Base-by-base conservation (phyloP, 2,329 filamentous ascomycete genomes). In the Penicillium hordei region DNA sequence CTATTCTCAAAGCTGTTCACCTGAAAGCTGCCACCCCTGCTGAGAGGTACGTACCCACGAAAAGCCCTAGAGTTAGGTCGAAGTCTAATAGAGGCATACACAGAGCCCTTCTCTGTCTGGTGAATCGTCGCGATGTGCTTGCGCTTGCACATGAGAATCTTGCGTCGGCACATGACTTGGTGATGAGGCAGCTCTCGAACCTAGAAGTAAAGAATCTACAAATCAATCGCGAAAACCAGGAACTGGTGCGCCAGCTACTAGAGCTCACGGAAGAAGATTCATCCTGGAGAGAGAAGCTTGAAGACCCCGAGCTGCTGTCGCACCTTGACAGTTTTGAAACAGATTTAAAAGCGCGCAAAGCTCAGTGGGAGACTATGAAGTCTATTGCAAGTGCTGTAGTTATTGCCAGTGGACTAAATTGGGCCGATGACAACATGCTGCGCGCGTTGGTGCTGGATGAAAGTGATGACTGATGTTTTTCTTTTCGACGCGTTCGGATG, bases 391-490 rank as follows among this genome's bases (percentile, higher is more conserved):
- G 89, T 68, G 90, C 89, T 19, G 82, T 92, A 55, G 83, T 96
- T 46, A 89, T 86, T 5, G 90, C 89, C 3, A 95, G 91, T 72
- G 91, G 91, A 46, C 80, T 94, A 53, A 87, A 95, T 69, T 96
- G 91, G 91, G 86, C 85, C 13, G 79, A 83, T 40, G 86, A 95
- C 73, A 82, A 86, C 51, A 81, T 79, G 58, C 76, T 96, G 60
- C 81, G 84, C 57, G 83, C 85, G 50, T 80, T 93, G 60, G 90
- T 96, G 27, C 79, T 95, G 60, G 91, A 84, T 63, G 77, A 80
- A 34, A 80, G 93, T 61, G 89, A 83, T 55, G 76, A 79, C 60
- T 76, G 66, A 72, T 63, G 60, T 38, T 52, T 51, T 51, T 52
- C 42, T 43, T 25, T 48, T 48, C 1, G 38, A 42, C 55, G 57